Percentiles rank a stretch among this genome's conserved stretches.
These are phyloP conservation scores for Pleoardoris graminearum DNA, from an alignment of 2,329 filamentous ascomycete species.

Conservation along the genomic window DNA sequence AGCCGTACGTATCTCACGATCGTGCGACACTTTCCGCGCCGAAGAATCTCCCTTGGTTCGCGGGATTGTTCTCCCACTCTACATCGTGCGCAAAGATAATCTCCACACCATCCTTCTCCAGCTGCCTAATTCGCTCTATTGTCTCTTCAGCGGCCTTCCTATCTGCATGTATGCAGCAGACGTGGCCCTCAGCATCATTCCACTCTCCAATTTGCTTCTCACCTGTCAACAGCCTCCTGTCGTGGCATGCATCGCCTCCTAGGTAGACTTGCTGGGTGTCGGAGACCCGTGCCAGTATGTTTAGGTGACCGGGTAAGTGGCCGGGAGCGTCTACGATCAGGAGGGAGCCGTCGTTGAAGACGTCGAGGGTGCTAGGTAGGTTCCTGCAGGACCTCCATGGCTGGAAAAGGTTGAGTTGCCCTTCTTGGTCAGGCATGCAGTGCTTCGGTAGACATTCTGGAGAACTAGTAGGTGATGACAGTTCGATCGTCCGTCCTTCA, in stretches of 20 bases:
- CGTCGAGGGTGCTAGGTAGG: conserved; percentile 53
- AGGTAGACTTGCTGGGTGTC: conserved; percentile 51
- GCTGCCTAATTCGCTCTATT: conserved; percentile 48
- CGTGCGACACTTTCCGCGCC: conserved; percentile 16
- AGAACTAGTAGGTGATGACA: conserved; percentile 38
- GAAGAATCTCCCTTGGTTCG: conserved; percentile 35
- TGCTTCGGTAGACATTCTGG: not conserved
- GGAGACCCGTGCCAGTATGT: conserved; percentile 51
- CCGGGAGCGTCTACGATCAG: conserved; percentile 57
- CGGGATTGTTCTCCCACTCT: conserved; percentile 51
- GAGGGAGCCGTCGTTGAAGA: conserved; percentile 55
- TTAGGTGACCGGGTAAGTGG: conserved; percentile 59
- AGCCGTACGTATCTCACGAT: not conserved
- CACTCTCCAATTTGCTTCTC: conserved; percentile 59
- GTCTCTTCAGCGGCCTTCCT: conserved; percentile 51
- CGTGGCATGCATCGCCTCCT: conserved; percentile 60
- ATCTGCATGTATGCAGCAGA: conserved; percentile 58
- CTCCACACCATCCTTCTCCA: conserved; percentile 52
- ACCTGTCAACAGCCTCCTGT: conserved; percentile 55
- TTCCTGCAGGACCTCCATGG: conserved; percentile 51
- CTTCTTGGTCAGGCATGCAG: not conserved
- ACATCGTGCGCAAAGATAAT: conserved; percentile 58
- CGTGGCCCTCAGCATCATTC: conserved; percentile 50
- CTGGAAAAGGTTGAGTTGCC: conserved; percentile 15
- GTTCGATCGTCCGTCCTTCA: conserved; percentile 47